Evolutionary conservation across 2,329 filamentous ascomycete genomes (phyloP).

Genomic region (Stachybotrys elegans): DNA sequence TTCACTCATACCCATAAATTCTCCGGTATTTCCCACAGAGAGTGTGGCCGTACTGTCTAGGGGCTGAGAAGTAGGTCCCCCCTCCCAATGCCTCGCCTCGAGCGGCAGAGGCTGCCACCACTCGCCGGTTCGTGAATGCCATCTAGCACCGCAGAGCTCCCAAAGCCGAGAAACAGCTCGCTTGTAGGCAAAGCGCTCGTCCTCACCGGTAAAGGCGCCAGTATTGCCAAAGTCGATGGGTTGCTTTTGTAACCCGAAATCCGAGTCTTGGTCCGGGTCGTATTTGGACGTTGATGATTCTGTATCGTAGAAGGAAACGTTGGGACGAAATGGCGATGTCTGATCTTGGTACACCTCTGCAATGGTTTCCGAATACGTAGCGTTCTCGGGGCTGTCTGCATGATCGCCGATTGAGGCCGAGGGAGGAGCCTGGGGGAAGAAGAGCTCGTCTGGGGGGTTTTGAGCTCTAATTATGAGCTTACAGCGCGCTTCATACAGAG

Average conservation of each 20-base stretch:
- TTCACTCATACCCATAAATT: constrained; percentile 27
- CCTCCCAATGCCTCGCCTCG: constrained; percentile 65
- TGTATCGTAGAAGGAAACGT: constrained; percentile 61
- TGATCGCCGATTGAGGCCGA: too few relatives aligned
- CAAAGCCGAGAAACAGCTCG: constrained; percentile 71
- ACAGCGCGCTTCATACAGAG: constrained; percentile 76
- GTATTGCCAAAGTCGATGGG: constrained; percentile 62
- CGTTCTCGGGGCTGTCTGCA: constrained; percentile 25
- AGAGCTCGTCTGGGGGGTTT: constrained; percentile 65
- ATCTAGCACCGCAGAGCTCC: constrained; percentile 71
- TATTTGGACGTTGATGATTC: constrained; percentile 41
- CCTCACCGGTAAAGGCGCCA: constrained; percentile 69
- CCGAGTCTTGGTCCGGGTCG: constrained; percentile 53
- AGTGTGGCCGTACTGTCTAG: constrained; percentile 6
- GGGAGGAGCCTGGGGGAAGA: constrained; percentile 60
- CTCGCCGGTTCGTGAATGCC: constrained; percentile 59
- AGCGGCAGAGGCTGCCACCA: constrained; percentile 70
- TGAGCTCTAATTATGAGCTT: constrained; percentile 66
- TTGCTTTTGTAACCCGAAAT: constrained; percentile 39
- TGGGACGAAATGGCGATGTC: constrained; percentile 72
- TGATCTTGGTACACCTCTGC: constrained; percentile 74
- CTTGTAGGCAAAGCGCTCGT: constrained; percentile 78
- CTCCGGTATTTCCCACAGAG: constrained; percentile 11
- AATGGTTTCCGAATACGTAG: constrained; percentile 39
- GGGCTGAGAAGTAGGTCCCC: constrained; percentile 20